Evolutionary conservation across 257 asterid species (phyloP), one percentile per base, ranked within the genome.

Genomic region (Prunella vulgaris): DNA sequence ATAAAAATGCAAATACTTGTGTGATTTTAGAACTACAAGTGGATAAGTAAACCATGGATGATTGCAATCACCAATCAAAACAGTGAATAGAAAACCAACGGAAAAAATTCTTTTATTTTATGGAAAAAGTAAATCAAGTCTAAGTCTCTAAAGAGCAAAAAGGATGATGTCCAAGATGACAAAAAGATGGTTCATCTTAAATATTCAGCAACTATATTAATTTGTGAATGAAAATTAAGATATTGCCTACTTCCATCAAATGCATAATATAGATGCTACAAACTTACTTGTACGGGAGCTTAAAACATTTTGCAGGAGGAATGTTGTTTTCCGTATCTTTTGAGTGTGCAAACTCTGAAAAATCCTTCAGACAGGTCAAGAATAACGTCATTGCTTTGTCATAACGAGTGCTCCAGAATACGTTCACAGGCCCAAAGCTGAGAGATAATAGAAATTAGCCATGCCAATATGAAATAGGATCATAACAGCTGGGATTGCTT

Each of bases 331-430:
- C 97, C 73, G 86, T 85, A 79, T 94, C 99, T 79, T 86, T 94
- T 25, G 79, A 81, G 87, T 86, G 84, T 69, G 99, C 97, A 75
- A 91, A 94, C 76, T 94, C 97, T 0, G 99, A 92, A 64, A 94
- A 94, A 62, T 94, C 99, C 90, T 94, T 94, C 5, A 94, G 86
- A 88, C 97, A 94, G 73, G 88, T 84, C 73, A 94, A 79, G 87
- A 79, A 94, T 75, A 94, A 76, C 30, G 96, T 85, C 99, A 94
- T 91, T 67, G 99, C 99, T 81, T 94, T 94, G 82, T 91, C 99
- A 70, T 91, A 94, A 52, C 97, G 99, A 44, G 97, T 89, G 86
- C 99, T 94, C 99, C 99, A 91, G 85, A 94, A 91, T 74, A 94
- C 84, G 72, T 94, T 94, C 54, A 94, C 99, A 1, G 99, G 99